Evolutionary conservation across 257 asterid species (phyloP), one percentile per base, ranked within the genome.

Genomic region (Nicotiana noctiflora): DNA sequence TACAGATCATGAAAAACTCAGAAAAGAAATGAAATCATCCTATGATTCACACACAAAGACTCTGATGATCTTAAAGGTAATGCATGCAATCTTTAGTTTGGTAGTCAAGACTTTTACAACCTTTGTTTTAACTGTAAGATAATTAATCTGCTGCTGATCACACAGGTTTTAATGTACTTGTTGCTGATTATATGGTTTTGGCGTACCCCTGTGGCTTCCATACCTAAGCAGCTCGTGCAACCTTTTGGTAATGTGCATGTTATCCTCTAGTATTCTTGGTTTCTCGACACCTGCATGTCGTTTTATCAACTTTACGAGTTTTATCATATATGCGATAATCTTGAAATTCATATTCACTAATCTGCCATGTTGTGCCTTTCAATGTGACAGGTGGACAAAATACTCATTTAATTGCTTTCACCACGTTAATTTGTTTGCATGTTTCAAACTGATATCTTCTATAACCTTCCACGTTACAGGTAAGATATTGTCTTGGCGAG

Each of bases 121-220:
- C 78, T 77, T 79, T 49, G 49, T 34, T 37, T 83, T 37, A 67
- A 23, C 31, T 14, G 17, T 6, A 67, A 67, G 56, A 46, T 60
- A 80, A n/a, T 59, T 86, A 31, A 67, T 53, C 51, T 5, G 34
- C 61, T 79, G 76, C 80, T 70, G 21, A 61, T 10, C 77, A 9
- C 29, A 81, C 94, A 93, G 99, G 65, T 88, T 63, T 49, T 86
- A 63, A 74, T 86, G 11, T 92, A 91, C 79, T 76, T 68, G 61
- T 6, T 88, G 81, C 90, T 92, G 77, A 83, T 93, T 84, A 25
- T 91, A 37, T 95, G 96, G 93, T 95, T 91, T 90, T 95, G 99
- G 99, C 87, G 88, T 78, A 82, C 85, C 49, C 99, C 98, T 10
- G 94, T 93, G 59, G 88, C 98, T 82, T 87, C 93, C 75, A 86